Base-by-base conservation (phyloP, 345 rosid species). In the Camelina neglecta region DNA sequence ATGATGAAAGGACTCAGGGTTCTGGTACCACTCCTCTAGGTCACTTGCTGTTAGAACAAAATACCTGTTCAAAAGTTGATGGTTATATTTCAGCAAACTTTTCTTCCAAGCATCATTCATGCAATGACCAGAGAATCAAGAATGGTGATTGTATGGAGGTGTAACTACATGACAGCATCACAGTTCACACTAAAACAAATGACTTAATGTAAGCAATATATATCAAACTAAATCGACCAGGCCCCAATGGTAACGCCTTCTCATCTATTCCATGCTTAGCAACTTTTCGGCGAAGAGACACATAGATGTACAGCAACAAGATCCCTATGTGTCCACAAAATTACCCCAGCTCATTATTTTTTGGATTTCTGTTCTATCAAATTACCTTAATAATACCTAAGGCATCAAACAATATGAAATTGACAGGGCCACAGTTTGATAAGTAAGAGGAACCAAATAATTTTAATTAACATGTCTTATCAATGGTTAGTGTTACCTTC, bases 1-100 rank as follows among this genome's bases (percentile, higher is more conserved):
- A 82, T 94, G 98, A 81, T 92, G 98, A 82, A 95, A 95, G 63
- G 94, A 87, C 86, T 95, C 98, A 23, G 99, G 91, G 79, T 86
- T 90, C 73, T 86, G 93, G 84, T 88, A 88, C 97, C 89, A 92
- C 69, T 88, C 96, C 82, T 90, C 98, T 82, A 95, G 80, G 88
- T 95, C 98, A 84, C 77, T 83, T 51, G 89, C 80, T 53, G 90
- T 85, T 63, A 95, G 90, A 82, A 95, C 93, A 85, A 95, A 90
- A 83, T 92, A 95, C 96, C 99, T 92, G 86, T 83, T 61, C 67
- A 76, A 74, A 69, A 11, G 33, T 75, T 48, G 73, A 82, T 56
- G 62, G 16, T 39, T 72, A 55, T 68, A 48, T 65, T 57, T 81
- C 51, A 81, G 83, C 13, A 53, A 48, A 79, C 41, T 61, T 60